Evolutionary conservation across 192 early-diverging fungal genomes (phyloP).

Genomic region (Gaertneriomyces semiglobifer): DNA sequence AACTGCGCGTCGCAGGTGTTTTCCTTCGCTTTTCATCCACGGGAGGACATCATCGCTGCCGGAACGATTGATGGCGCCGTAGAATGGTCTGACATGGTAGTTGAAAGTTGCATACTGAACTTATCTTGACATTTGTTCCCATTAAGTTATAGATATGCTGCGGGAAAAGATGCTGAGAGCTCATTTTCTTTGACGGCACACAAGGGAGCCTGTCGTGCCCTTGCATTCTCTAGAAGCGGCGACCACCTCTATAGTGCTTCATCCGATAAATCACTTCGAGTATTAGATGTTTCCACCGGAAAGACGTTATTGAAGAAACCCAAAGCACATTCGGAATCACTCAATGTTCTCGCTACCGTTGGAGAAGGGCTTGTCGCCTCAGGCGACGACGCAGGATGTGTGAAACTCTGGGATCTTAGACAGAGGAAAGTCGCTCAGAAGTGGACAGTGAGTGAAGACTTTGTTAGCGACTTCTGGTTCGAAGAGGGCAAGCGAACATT

Average conservation of each 20-base stretch:
- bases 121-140: too few relatives aligned
- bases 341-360: slow-evolving; percentile 73
- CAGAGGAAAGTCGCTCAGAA: slow-evolving; percentile 69
- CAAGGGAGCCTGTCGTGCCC: slow-evolving; percentile 81
- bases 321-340: slow-evolving; percentile 81
- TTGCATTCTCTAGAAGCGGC: slow-evolving; percentile 55
- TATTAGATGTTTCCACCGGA: slow-evolving; percentile 75
- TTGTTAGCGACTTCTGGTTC: slow-evolving; percentile 83
- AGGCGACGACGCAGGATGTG: slow-evolving; percentile 86
- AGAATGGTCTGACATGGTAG: slow-evolving; percentile 49
- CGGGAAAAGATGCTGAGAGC: not conserved
- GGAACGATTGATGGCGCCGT: slow-evolving; percentile 73
- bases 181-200: slow-evolving; percentile 58
- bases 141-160: slow-evolving; percentile 17
- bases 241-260: slow-evolving; percentile 69
- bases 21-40: slow-evolving; percentile 67
- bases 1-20: slow-evolving; percentile 31
- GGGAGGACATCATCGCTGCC: slow-evolving; percentile 60
- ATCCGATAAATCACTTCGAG: slow-evolving; percentile 78
- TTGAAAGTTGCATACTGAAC: too few relatives aligned
- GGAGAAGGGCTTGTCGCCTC: slow-evolving; percentile 79
- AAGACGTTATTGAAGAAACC: slow-evolving; percentile 63
- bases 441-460: slow-evolving; percentile 87
- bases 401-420: slow-evolving; percentile 94
- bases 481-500: slow-evolving; percentile 70